These are phyloP conservation scores for Pseudotsuga menziesii DNA, from an alignment of 75 land plant genomes.

Conservation along the genomic window DNA sequence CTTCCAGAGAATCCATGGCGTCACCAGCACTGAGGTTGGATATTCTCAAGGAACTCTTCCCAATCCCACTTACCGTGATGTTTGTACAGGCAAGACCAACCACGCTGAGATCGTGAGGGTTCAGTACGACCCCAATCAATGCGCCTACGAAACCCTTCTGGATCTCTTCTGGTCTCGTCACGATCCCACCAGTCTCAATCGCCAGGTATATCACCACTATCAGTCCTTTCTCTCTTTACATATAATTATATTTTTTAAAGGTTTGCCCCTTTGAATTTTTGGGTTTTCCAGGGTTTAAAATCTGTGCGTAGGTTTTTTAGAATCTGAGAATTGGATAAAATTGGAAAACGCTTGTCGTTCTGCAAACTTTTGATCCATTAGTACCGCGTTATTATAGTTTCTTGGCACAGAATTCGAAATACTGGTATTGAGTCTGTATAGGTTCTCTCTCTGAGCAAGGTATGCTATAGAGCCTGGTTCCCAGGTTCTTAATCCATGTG, in stretches of 20 bases:
- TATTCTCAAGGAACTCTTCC: conserved; percentile 63
- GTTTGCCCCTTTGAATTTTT: neutral
- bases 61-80: conserved; percentile 69
- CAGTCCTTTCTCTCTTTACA: neutral
- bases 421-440: no score
- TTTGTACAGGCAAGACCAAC: conserved; percentile 63
- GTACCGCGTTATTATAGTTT: no score
- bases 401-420: no score
- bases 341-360: no score
- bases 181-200: conserved; percentile 88
- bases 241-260: neutral
- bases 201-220: conserved; percentile 51
- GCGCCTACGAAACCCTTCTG: conserved; percentile 57
- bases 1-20: conserved; percentile 86
- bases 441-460: no score
- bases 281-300: neutral
- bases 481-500: no score
- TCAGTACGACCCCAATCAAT: conserved; percentile 56
- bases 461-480: no score
- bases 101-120: conserved; percentile 77
- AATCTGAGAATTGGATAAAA: no score
- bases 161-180: conserved; percentile 73
- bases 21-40: conserved; percentile 84
- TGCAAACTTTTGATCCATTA: no score
- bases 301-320: no score